These are phyloP conservation scores for Mortierella polycephala DNA, from an alignment of 371 early-diverging fungal genomes.

Conservation along the genomic window DNA sequence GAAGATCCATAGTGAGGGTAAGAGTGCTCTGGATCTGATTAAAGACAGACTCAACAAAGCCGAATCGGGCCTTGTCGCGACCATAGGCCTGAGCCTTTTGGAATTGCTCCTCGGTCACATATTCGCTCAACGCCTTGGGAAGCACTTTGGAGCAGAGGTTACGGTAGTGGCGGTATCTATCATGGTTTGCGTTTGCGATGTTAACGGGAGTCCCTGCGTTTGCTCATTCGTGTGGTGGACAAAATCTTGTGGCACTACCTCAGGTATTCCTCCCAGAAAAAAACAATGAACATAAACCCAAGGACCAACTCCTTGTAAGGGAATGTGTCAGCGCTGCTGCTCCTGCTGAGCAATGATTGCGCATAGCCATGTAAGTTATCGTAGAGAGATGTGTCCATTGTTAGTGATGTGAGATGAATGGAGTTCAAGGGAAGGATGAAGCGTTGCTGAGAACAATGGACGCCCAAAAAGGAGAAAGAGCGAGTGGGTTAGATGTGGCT, in stretches of 20 bases:
- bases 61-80: slow-evolving; percentile 87
- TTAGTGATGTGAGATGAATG: not conserved
- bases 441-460: slow-evolving; percentile 3
- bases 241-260: slow-evolving; percentile 55
- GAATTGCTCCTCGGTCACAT: slow-evolving; percentile 80
- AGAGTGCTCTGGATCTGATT: slow-evolving; percentile 73
- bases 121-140: slow-evolving; percentile 71
- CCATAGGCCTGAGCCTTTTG: slow-evolving; percentile 88
- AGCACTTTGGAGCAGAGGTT: slow-evolving; percentile 73
- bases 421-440: not conserved
- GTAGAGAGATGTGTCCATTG: slow-evolving; percentile 25
- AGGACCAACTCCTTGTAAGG: slow-evolving; percentile 85
- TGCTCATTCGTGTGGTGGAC: not conserved
- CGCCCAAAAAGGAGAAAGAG: too few species aligned
- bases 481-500: too few species aligned
- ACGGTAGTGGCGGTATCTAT: slow-evolving; percentile 78
- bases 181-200: too few species aligned
- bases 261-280: slow-evolving; percentile 75
- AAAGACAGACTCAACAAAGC: slow-evolving; percentile 70
- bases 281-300: slow-evolving; percentile 71
- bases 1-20: slow-evolving; percentile 72
- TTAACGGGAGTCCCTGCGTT: not conserved
- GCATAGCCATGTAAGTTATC: slow-evolving; percentile 17
- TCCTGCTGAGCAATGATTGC: slow-evolving; percentile 7
- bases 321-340: slow-evolving; percentile 9